phyloP scores from a whole-genome alignment of 805 yeast species.

The Aciculoconidium aculeatum region DNA sequence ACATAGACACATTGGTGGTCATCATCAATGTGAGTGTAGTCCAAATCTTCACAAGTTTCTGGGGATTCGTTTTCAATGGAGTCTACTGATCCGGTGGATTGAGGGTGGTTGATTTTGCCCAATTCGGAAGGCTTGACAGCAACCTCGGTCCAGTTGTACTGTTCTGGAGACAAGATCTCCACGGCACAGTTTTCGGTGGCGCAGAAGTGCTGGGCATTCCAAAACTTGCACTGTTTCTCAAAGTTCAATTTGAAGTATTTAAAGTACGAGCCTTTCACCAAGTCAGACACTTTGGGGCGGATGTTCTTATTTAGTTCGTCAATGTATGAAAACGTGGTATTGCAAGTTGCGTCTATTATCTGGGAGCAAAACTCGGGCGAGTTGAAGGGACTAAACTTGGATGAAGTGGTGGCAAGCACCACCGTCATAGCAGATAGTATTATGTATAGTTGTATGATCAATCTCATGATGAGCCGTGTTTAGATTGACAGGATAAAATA shows the following conservation, averaged over 20 bases:
- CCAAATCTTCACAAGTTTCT: conserved; percentile 42
- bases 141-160: conserved; percentile 59
- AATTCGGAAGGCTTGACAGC: conserved; percentile 69
- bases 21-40: conserved; percentile 65
- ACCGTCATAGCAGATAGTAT: too few relatives aligned
- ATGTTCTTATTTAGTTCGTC: conserved; percentile 30
- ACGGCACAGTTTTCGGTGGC: conserved; percentile 87
- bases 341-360: conserved; percentile 39
- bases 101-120: conserved; percentile 36
- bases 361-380: conserved; percentile 41
- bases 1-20: conserved; percentile 75
- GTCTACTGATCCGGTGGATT: conserved; percentile 22
- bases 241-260: conserved; percentile 81
- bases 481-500: too few relatives aligned
- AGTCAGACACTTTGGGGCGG: conserved; percentile 45
- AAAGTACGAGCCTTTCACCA: conserved; percentile 77
- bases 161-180: conserved; percentile 61
- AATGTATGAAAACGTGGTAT: conserved; percentile 40
- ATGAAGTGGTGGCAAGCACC: conserved; percentile 1
- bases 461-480: too few relatives aligned
- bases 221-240: conserved; percentile 78
- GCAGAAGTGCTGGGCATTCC: conserved; percentile 78
- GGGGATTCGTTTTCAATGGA: conserved; percentile 20
- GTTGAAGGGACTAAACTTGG: conserved; percentile 31
- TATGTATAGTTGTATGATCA: too few relatives aligned